phyloP scores from a whole-genome alignment of 1,284 basidiomycete species.

The Microbotryum intermedium region DNA sequence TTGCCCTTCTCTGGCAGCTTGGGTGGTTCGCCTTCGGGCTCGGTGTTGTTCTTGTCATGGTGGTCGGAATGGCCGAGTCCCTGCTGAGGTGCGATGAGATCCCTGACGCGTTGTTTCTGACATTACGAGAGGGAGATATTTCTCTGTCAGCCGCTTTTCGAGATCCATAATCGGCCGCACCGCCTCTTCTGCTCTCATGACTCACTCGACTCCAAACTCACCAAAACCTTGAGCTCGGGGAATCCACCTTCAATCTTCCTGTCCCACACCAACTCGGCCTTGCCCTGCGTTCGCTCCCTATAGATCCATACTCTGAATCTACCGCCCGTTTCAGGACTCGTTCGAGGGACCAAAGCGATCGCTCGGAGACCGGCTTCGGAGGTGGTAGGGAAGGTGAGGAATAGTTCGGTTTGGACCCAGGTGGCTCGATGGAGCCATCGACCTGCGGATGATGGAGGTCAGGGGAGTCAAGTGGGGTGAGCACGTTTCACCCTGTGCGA shows the following conservation, averaged over 20 bases:
- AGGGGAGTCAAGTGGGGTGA: constrained; percentile 2
- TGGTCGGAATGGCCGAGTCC: constrained; percentile 75
- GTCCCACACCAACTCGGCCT: constrained; percentile 38
- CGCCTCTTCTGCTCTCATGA: no score
- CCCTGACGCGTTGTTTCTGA: constrained; percentile 78
- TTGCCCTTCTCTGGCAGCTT: background rate
- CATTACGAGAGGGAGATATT: constrained; percentile 7
- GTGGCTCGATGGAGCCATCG: constrained; percentile 66
- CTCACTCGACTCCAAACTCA: constrained; percentile 40
- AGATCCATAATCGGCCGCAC: no score
- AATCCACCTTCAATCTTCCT: constrained; percentile 66
- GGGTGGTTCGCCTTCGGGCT: background rate
- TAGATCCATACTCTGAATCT: constrained; percentile 80
- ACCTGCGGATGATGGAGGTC: constrained; percentile 11
- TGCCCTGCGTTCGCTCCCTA: background rate
- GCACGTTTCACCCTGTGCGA: background rate
- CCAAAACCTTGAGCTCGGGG: constrained; percentile 75
- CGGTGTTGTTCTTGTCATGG: background rate
- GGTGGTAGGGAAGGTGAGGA: constrained; percentile 64
- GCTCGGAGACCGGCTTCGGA: constrained; percentile 47
- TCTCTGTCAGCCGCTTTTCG: background rate
- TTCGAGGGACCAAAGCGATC: constrained; percentile 64
- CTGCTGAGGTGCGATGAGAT: constrained; percentile 65
- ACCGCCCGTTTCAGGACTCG: constrained; percentile 70
- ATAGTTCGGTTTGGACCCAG: constrained; percentile 78